Evolutionary conservation across 1,284 basidiomycete species (phyloP).

Genomic region (Agaricales sp.): DNA sequence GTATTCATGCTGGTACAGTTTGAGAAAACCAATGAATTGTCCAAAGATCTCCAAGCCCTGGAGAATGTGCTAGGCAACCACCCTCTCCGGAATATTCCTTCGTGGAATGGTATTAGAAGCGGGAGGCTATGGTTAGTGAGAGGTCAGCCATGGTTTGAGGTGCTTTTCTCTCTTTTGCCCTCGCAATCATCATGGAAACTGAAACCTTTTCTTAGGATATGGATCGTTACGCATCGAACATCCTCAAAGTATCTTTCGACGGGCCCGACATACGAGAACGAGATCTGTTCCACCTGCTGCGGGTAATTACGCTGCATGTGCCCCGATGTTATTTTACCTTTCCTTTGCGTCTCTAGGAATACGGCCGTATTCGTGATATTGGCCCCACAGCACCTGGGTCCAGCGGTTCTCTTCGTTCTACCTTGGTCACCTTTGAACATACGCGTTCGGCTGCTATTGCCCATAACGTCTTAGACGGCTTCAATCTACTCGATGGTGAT

Average conservation of each 20-base stretch:
- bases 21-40: conserved; percentile 22
- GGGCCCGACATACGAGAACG: conserved; percentile 82
- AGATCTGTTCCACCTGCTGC: conserved; percentile 55
- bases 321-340: too few relatives aligned
- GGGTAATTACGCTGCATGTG: too few relatives aligned
- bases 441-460: conserved; percentile 72
- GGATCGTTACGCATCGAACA: conserved; percentile 66
- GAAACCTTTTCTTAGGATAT: conserved; percentile 56
- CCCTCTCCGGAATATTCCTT: conserved; percentile 34
- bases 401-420: conserved; percentile 58
- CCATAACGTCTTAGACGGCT: conserved; percentile 79
- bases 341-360: conserved; percentile 60
- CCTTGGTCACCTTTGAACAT: conserved; percentile 51
- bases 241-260: conserved; percentile 74
- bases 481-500: conserved; percentile 25
- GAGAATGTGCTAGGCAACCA: conserved; percentile 31
- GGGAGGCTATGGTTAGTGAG: conserved; percentile 73
- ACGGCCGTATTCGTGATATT: conserved; percentile 71
- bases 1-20: conserved; percentile 77
- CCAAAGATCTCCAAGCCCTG: conserved; percentile 33
- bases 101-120: conserved; percentile 45
- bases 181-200: neutral
- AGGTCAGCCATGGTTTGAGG: conserved; percentile 80
- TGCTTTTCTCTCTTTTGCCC: conserved; percentile 19
- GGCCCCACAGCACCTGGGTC: conserved; percentile 51